Evolutionary conservation across 192 early-diverging fungal genomes (phyloP).

Genomic region (Coemansia sp.): DNA sequence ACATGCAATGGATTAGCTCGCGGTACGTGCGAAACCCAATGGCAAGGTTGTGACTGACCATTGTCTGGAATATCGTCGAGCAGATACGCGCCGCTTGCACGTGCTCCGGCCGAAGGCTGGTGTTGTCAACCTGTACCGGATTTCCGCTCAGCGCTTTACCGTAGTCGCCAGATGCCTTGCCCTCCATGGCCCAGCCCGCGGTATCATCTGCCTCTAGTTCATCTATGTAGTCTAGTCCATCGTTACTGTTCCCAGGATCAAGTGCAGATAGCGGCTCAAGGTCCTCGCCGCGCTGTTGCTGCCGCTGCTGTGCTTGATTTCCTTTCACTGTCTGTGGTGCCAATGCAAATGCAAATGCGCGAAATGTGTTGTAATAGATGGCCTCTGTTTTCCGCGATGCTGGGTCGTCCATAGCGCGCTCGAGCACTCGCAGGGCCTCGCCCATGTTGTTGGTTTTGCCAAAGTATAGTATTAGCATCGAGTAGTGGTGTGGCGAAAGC

Average conservation of each 20-base stretch:
- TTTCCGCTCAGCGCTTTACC: not conserved
- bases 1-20: slow-evolving; percentile 42
- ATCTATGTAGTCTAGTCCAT: slow-evolving; percentile 22
- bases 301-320: not conserved
- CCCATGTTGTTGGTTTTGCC: slow-evolving; percentile 18
- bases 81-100: slow-evolving; percentile 34
- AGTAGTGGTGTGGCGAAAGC: slow-evolving; percentile 34
- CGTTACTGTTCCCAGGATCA: not conserved
- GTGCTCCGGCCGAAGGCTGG: slow-evolving; percentile 6
- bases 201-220: slow-evolving; percentile 17
- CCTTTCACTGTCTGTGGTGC: not conserved
- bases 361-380: slow-evolving; percentile 37
- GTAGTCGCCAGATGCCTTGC: not conserved
- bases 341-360: slow-evolving; percentile 26
- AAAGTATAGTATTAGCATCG: slow-evolving; percentile 49
- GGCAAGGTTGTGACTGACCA: slow-evolving; percentile 16
- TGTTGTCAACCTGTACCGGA: not conserved
- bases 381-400: slow-evolving; percentile 23
- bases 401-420: slow-evolving; percentile 38
- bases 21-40: slow-evolving; percentile 34
- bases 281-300: not conserved
- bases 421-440: slow-evolving; percentile 34
- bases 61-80: slow-evolving; percentile 35
- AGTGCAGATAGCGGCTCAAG: not conserved
- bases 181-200: not conserved